Evolutionary conservation across 768 basidiomycete genomes (phyloP).

Genomic region (Trametes maxima): DNA sequence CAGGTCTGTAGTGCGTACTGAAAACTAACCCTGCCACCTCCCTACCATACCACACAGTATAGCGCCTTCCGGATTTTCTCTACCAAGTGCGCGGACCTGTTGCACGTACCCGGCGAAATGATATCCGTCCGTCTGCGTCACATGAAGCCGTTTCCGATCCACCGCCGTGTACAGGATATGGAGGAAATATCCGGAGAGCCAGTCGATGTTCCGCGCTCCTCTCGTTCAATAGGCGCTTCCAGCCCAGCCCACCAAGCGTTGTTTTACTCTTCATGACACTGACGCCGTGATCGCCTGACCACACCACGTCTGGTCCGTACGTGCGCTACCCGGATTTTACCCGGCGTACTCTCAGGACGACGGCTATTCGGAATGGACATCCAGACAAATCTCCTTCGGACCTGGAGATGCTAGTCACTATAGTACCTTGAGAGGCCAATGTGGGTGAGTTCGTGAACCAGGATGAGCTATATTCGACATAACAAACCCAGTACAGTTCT

Average conservation of each 20-base stretch:
- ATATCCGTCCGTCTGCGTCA: not conserved
- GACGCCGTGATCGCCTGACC: conserved; percentile 11
- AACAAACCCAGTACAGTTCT: too few species aligned
- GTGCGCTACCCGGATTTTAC: conserved; percentile 4
- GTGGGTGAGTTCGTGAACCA: too few species aligned
- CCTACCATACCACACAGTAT: too few species aligned
- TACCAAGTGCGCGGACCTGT: not conserved
- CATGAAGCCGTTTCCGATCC: not conserved
- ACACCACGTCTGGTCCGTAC: not conserved
- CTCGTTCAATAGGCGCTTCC: not conserved
- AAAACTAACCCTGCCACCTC: too few species aligned
- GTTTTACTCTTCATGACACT: not conserved
- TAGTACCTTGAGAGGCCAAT: too few species aligned
- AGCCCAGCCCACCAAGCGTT: not conserved
- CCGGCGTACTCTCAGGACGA: not conserved
- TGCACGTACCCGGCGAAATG: not conserved
- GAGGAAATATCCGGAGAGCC: not conserved
- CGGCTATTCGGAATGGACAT: not conserved
- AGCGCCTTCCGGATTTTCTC: too few species aligned
- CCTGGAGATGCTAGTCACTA: too few species aligned
- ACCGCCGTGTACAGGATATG: not conserved
- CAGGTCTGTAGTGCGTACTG: too few species aligned
- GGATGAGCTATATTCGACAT: too few species aligned
- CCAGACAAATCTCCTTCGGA: not conserved
- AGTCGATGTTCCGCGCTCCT: not conserved